Evolutionary conservation across 371 early-diverging fungal species (phyloP), one percentile per base, ranked within the genome.

Genomic region (Synchytrium microbalum): DNA sequence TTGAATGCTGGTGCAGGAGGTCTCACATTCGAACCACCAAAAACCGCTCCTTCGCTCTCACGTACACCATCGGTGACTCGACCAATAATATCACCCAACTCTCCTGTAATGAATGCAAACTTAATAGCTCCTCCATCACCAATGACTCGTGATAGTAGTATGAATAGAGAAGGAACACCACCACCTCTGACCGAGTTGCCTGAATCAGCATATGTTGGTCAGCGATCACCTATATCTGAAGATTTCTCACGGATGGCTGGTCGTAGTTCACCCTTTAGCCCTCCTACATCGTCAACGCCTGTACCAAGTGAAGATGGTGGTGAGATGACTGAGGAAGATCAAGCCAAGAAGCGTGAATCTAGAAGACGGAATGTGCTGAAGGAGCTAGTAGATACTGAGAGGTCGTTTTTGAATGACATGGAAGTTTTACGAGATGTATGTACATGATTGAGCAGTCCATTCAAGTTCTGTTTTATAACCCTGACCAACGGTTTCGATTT

Each of bases 311-410:
- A 38, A 5, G 46, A 38, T 38, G 46, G 46, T 38, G 19, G 46
- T 10, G 46, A 38, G 5, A 38, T 38, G 46, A 38, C 46, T 38
- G 46, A 38, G 19, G 46, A 38, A 38, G 46, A 38, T 10, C 19
- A 10, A 38, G 19, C 10, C 19, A 5, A 19, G 19, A 38, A 38
- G 19, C 46, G 46, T 10, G 56, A 28, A 8, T 5, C 5, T 5
- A 77, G 74, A 59, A 59, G 75, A n/a, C 52, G 62, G 2, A 63
- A 69, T 23, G 67, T 75, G 29, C 38, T 73, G n/a, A 29, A 78
- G 33, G 91, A 91, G 63, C 71, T 89, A 24, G 64, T 89, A 10
- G 80, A 83, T 30, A 89, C 92, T 0, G 92, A 91, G 71, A 71
- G 70, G 26, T 67, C 68, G 5, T 91, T 78, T 58, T 73, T 84